Percentiles rank a stretch among this genome's conserved stretches.
These are phyloP conservation scores for Solanum okadae DNA, from an alignment of 257 asterid genomes.

Conservation along the genomic window DNA sequence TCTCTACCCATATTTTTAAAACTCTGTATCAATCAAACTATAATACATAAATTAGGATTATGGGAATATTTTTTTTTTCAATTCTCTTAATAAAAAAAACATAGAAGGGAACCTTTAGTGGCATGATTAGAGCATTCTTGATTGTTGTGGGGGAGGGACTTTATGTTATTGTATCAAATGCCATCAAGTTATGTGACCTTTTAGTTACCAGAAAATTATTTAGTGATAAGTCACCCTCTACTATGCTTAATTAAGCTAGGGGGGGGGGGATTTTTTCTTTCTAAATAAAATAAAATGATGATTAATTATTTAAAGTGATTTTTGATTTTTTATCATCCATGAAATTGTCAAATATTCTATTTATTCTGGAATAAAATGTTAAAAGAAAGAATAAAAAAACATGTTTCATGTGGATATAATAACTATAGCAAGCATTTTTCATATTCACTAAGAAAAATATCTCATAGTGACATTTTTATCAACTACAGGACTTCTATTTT, in stretches of 20 bases:
- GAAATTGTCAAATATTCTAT: not conserved
- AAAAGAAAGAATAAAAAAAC: not conserved
- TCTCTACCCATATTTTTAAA: no score
- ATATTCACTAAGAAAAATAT: not conserved
- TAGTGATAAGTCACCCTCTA: not conserved
- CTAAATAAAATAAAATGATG: not conserved
- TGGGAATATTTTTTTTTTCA: fast-evolving
- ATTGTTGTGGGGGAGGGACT: not conserved
- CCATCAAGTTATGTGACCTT: not conserved
- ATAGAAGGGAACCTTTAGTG: not conserved
- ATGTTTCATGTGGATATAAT: not conserved
- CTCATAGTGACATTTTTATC: not conserved
- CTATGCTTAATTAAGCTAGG: not conserved
- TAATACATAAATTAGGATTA: no score
- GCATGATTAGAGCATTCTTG: not conserved
- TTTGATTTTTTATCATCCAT: not conserved
- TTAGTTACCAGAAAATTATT: not conserved
- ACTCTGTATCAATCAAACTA: no score
- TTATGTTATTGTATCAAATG: not conserved
- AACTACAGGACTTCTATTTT: not conserved
- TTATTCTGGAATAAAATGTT: not conserved
- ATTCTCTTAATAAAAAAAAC: no score
- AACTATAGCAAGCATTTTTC: not conserved
- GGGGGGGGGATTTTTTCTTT: not conserved
- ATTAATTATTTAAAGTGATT: not conserved